phyloP scores from a whole-genome alignment of 2,329 filamentous ascomycete species.

The Huntiella bhutanensis region DNA sequence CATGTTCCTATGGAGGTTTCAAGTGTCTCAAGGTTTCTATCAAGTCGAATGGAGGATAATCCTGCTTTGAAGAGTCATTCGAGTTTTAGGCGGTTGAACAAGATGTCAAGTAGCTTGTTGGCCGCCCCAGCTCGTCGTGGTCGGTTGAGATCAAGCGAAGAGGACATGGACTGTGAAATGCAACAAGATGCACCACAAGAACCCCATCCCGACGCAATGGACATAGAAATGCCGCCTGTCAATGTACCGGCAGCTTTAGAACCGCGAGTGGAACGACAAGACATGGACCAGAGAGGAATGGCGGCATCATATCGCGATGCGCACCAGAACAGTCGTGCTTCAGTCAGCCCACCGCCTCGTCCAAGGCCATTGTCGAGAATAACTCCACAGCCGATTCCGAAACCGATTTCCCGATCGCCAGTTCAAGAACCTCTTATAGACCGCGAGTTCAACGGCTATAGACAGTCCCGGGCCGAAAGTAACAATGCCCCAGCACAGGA shows the following conservation, averaged over 20 bases:
- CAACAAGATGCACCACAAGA: no score
- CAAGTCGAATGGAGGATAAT: conserved; percentile 41
- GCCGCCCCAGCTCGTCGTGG: conserved; percentile 65
- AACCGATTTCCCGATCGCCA: background rate
- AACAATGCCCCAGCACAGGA: conserved; percentile 20
- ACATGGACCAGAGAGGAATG: conserved; percentile 15
- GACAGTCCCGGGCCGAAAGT: background rate
- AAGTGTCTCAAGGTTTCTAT: conserved; percentile 29
- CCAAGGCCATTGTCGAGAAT: conserved; percentile 18
- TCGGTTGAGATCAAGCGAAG: conserved; percentile 46
- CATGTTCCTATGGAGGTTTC: conserved; percentile 4
- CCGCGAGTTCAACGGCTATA: background rate
- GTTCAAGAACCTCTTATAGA: background rate
- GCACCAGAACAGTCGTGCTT: conserved; percentile 27
- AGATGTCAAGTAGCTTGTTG: conserved; percentile 56
- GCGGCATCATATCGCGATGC: conserved; percentile 25
- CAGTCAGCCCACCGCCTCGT: conserved; percentile 36
- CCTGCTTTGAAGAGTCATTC: conserved; percentile 51
- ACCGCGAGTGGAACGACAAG: conserved; percentile 21
- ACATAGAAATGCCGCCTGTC: conserved; percentile 19
- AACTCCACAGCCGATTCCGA: background rate
- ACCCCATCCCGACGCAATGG: conserved; percentile 16
- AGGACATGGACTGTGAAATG: conserved; percentile 31
- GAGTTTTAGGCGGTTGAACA: conserved; percentile 58
- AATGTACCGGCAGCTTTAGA: conserved; percentile 23